Conservation (phyloP, 257 asterid genomes). For the Paulownia fortunei region DNA sequence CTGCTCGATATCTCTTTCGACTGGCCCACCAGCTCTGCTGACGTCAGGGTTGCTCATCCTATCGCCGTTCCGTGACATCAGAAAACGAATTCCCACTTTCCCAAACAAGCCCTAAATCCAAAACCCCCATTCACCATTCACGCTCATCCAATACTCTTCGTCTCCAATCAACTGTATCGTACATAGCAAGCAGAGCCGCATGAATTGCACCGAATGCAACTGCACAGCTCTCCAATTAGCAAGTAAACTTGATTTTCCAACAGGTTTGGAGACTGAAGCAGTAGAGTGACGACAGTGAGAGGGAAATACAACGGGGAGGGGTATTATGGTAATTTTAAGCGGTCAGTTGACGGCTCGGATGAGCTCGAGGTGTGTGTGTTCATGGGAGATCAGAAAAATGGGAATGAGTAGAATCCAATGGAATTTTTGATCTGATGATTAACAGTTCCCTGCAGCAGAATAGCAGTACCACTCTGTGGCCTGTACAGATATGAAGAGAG, state of each 20-base stretch:
- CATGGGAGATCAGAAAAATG: constrained; percentile 29
- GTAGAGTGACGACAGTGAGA: constrained; percentile 19
- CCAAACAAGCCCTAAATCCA: constrained; percentile 49
- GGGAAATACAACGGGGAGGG: constrained; percentile 27
- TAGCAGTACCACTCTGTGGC: background rate
- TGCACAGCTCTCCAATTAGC: background rate
- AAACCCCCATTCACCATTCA: constrained; percentile 45
- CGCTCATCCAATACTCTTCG: constrained; percentile 23
- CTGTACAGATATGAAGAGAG: constrained; percentile 7
- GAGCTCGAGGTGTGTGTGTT: background rate
- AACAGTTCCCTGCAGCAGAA: constrained; percentile 33
- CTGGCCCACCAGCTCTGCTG: constrained; percentile 62
- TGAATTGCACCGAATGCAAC: constrained; percentile 30
- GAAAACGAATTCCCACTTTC: constrained; percentile 31
- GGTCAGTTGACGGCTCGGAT: constrained; percentile 7
- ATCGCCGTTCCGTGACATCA: constrained; percentile 44
- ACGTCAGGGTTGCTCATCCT: constrained; percentile 68
- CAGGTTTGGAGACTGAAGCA: constrained; percentile 17
- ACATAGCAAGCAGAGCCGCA: constrained; percentile 22
- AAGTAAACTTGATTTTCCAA: background rate
- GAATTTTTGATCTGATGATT: constrained; percentile 32
- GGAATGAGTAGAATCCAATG: constrained; percentile 36
- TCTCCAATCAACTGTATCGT: constrained; percentile 3
- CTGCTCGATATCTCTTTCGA: constrained; percentile 85
- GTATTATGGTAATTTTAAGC: constrained; percentile 24